These are phyloP conservation scores for Pleurotus eryngii DNA, from an alignment of 768 basidiomycete genomes.

Conservation along the genomic window DNA sequence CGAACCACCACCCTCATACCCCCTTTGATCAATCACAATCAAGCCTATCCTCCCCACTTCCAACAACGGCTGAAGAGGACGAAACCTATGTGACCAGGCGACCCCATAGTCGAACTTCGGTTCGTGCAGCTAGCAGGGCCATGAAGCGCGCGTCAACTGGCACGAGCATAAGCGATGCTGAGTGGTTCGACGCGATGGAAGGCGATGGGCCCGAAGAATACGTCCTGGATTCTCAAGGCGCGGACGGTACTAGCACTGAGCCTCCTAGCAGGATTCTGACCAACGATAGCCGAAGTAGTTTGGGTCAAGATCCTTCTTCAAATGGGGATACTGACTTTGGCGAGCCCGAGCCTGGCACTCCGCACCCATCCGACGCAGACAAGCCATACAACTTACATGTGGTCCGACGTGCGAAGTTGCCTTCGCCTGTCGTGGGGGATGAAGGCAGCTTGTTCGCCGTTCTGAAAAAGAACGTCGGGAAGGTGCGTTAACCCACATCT, in stretches of 20 bases:
- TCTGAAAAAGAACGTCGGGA: constrained; percentile 86
- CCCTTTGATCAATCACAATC: constrained; percentile 18
- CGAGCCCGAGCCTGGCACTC: constrained; percentile 23
- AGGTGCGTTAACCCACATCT: constrained; percentile 39
- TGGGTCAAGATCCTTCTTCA: constrained; percentile 39
- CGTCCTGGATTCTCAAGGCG: constrained; percentile 46
- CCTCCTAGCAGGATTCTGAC: constrained; percentile 36
- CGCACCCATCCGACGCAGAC: constrained; percentile 3
- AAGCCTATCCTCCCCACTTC: constrained; percentile 30
- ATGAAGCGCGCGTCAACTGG: constrained; percentile 44
- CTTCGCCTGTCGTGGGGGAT: constrained; percentile 59
- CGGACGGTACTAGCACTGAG: constrained; percentile 31
- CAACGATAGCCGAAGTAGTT: constrained; percentile 36
- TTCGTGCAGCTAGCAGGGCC: constrained; percentile 25
- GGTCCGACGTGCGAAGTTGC: constrained; percentile 53
- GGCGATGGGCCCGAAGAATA: constrained; percentile 68
- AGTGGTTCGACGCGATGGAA: constrained; percentile 80
- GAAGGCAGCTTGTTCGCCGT: constrained; percentile 82
- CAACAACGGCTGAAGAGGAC: constrained; percentile 49
- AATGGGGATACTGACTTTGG: constrained; percentile 55
- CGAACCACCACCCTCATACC: constrained; percentile 29
- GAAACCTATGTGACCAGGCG: constrained; percentile 18
- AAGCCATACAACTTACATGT: constrained; percentile 23
- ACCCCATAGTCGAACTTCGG: constrained; percentile 19
- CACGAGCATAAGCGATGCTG: constrained; percentile 50